A percentile compares a stretch with the other conserved stretches of the same genome.
phyloP scores from a whole-genome alignment of 176 grass and related monocot species.

The Panicum miliaceum region DNA sequence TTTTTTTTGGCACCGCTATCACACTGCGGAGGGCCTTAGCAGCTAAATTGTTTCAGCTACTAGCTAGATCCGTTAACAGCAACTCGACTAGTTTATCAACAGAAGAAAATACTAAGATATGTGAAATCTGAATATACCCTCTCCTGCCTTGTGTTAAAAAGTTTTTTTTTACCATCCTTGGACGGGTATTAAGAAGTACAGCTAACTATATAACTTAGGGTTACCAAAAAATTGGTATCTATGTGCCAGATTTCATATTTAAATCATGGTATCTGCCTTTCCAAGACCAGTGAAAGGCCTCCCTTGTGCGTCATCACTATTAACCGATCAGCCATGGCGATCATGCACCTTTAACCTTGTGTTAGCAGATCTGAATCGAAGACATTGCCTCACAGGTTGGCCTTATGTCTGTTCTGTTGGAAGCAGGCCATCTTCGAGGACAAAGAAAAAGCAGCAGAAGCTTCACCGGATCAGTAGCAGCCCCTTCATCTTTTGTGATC shows the following conservation, averaged over 20 bases:
- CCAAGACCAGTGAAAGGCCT: neutral
- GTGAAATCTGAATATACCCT: neutral
- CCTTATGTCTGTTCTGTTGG: conserved; percentile 44
- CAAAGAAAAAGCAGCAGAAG: conserved; percentile 44
- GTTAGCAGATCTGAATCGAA: conserved; percentile 25
- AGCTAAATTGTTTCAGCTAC: neutral
- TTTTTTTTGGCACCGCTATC: too few species aligned
- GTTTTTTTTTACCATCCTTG: too few species aligned
- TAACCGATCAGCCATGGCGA: neutral
- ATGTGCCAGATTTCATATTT: too few species aligned
- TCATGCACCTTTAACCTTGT: conserved; percentile 27
- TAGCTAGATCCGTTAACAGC: neutral
- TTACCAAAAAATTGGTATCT: too few species aligned
- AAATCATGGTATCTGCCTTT: too few species aligned
- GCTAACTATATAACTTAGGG: too few species aligned
- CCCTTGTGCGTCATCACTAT: neutral
- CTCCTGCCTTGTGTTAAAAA: neutral
- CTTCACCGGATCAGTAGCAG: conserved; percentile 44
- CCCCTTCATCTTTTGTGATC: conserved; percentile 4
- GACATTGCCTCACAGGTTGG: conserved; percentile 46
- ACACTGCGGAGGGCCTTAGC: too few species aligned
- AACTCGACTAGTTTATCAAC: neutral
- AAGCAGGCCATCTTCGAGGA: conserved; percentile 24
- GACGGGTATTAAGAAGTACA: too few species aligned
- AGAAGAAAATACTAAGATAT: neutral